Evolutionary conservation across 106 monocot genomes (phyloP).

Genomic region (Acanthochlamys bracteata): DNA sequence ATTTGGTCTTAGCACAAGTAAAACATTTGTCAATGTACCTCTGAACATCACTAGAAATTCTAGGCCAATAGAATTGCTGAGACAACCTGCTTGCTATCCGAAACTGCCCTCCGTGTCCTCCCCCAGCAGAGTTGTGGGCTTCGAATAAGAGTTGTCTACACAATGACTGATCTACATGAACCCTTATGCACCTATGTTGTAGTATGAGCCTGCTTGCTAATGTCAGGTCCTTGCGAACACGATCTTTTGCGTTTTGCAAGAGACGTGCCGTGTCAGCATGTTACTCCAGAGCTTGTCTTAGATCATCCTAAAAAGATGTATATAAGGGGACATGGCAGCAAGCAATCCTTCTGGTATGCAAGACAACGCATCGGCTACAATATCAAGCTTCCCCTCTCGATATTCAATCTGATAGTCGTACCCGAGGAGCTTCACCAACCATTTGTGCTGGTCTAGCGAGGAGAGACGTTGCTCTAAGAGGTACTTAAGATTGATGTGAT

Average conservation of each 20-base stretch:
- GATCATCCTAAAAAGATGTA: neutral
- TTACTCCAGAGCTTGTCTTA: neutral
- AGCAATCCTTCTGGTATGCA: neutral
- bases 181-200: neutral
- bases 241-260: too few relatives aligned
- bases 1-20: neutral
- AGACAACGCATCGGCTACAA: neutral
- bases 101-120: neutral
- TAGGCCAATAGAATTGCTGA: neutral
- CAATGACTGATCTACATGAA: neutral
- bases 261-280: too few relatives aligned
- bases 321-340: too few relatives aligned
- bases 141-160: neutral
- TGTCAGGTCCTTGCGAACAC: too few relatives aligned
- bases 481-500: neutral
- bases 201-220: neutral
- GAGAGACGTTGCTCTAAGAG: neutral
- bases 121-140: neutral
- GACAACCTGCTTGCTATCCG: neutral
- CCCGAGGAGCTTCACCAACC: neutral
- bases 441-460: neutral
- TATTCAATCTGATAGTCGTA: conserved; percentile 2
- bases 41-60: neutral
- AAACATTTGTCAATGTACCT: neutral
- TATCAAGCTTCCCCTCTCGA: neutral